Evolutionary conservation across 2,329 filamentous ascomycete species (phyloP).

Genomic region (Penicillium sp.): DNA sequence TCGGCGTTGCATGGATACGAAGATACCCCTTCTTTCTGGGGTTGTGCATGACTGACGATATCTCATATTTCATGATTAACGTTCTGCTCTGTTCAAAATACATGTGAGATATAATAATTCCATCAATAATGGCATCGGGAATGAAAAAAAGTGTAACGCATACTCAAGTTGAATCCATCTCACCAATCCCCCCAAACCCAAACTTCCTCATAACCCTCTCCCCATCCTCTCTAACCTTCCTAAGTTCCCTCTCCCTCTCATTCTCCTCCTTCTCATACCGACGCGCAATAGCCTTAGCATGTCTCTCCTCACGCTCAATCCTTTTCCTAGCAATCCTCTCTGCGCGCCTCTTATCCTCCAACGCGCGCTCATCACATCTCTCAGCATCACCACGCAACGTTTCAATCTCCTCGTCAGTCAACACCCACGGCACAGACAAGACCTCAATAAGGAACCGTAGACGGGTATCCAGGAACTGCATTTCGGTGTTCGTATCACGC

Average conservation of each 20-base stretch:
- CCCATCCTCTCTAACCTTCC: constrained; percentile 32
- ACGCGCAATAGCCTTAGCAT: constrained; percentile 35
- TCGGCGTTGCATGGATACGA: constrained; percentile 22
- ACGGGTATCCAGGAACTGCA: constrained; percentile 53
- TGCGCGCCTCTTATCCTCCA: constrained; percentile 39
- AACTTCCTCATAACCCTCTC: constrained; percentile 25
- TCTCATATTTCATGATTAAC: constrained; percentile 6
- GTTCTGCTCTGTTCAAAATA: constrained; percentile 2
- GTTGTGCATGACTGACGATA: constrained; percentile 18
- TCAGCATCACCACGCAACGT: constrained; percentile 45
- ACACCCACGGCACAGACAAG: constrained; percentile 54
- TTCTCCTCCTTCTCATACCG: constrained; percentile 45
- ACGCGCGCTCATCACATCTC: constrained; percentile 39
- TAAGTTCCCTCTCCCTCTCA: constrained; percentile 36
- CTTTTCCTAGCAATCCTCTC: constrained; percentile 28
- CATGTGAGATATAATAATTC: not conserved
- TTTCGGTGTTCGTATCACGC: constrained; percentile 55
- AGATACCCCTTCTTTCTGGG: constrained; percentile 21
- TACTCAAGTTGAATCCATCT: not conserved
- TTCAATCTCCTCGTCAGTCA: constrained; percentile 47
- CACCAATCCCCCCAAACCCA: not conserved
- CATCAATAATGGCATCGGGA: not conserved
- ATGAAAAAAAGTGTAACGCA: not conserved
- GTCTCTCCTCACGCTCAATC: constrained; percentile 37
- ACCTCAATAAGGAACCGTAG: constrained; percentile 51